Evolutionary conservation across 441 rosid species (phyloP), one percentile per base, ranked within the genome.

Genomic region (Manihot esculenta): DNA sequence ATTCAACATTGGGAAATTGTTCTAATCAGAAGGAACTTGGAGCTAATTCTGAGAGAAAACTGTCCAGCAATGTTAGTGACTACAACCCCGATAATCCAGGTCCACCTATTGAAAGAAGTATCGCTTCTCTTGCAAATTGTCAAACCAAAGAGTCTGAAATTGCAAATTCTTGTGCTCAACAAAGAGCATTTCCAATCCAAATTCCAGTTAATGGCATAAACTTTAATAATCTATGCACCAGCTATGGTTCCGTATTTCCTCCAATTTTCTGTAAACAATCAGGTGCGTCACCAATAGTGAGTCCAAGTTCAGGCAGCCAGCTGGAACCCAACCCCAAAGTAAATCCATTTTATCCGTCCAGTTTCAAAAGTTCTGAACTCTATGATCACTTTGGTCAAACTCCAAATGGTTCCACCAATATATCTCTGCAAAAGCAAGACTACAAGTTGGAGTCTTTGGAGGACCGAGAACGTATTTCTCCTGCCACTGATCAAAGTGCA

Each of bases 401-500:
- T 70, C 71, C 74, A 62, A 79, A 81, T 70, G 74, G 79, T 67
- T 78, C 84, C 35, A 62, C 83, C 76, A 74, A 69, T 64, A 76
- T 71, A 8, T 63, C 68, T 17, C 50, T 67, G 44, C 78, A 76
- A 68, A 79, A 78, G 71, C 77, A 64, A 38, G 87, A 83, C 6
- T 59, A 70, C 35, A 81, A 57, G 65, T 66, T 73, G 59, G 83
- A 81, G 56, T 69, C 78, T 35, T 1, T 69, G 56, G 92, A 90
- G 64, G 94, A 89, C 49, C 84, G 77, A 61, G 88, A 88, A 70
- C 79, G 74, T 72, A 59, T 83, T 64, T 88, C 89, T 67, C 73
- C 88, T 10, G 74, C 79, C 30, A 80, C 89, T 10, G 89, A 88
- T 74, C 89, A 84, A 76, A 88, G 92, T 77, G 88, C 76, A 59